Evolutionary conservation across 768 basidiomycete species (phyloP), one percentile per base, ranked within the genome.

Genomic region (Leucocoprinus sp.): DNA sequence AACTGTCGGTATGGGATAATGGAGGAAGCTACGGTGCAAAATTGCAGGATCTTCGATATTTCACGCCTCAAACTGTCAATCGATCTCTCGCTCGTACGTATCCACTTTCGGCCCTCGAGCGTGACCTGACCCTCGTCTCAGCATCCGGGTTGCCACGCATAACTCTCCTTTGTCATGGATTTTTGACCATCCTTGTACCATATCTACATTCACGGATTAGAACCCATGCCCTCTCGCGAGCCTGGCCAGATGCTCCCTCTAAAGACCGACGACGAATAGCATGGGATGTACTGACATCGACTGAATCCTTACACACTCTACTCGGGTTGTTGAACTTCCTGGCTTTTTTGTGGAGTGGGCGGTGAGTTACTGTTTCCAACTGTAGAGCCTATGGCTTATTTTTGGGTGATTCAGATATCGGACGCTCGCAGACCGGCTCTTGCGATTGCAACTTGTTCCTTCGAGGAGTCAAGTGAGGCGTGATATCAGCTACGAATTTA

Each of bases 401-500:
- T 3, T 4, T 28, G 12, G 12, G 8, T 40, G 6, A 39, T 14
- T 15, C 53, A 97, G 95, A 59, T 93, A 91, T 60, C 84, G 93
- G 1, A 86, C 91, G 21, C 59, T 93, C 21, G 68, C 82, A 9
- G 91, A 95, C 58, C 71, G 96, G 37, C 51, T 96, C 17, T 68
- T 97, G 12, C 63, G 69, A 19, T 75, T 99, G 70, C 70, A 72
- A 23, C 76, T 97, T 2, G 74, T 82, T 0, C 84, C 93, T 3
- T 71, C 85, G 0, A 76, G 80, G 24, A 67, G 72, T 33, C 74
- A 83, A 26, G 72, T 82, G 27, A 80, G 78, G 50, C 78, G 87
- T 14, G 84, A 93, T 54, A 87, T 98, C 41, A 95, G 89, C 57
- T 99, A 96, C 63, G 96, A 98, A 58, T 98, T 93, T 57, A 95